A percentile compares a stretch with the other conserved stretches of the same genome.
phyloP scores from a whole-genome alignment of 257 asterid species.

The Oldenlandia corymbosa region DNA sequence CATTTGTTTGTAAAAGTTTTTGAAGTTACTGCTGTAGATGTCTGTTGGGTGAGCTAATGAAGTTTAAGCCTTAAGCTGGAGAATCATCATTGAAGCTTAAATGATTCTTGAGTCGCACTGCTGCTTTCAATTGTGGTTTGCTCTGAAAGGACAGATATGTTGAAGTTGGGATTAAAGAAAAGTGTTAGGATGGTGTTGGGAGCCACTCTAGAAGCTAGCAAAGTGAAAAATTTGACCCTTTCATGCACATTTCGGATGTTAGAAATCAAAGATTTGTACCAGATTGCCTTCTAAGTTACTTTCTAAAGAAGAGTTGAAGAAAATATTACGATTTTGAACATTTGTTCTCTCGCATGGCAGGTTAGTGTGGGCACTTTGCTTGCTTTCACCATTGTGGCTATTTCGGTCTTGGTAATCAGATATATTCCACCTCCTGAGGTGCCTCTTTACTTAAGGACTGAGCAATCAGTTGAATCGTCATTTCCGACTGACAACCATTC shows the following conservation, averaged over 20 bases:
- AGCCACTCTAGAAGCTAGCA: no score
- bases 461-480: constrained; percentile 12
- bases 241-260: not conserved
- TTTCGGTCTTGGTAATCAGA: constrained; percentile 35
- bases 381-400: constrained; percentile 32
- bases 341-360: constrained; percentile 23
- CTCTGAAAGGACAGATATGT: not conserved
- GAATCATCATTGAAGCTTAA: not conserved
- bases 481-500: constrained; percentile 1
- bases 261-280: not conserved
- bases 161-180: not conserved
- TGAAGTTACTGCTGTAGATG: no score
- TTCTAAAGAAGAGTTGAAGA: not conserved
- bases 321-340: no score
- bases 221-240: not conserved
- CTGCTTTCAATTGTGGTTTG: not conserved
- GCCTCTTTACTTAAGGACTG: constrained; percentile 9
- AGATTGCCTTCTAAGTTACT: not conserved
- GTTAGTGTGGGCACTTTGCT: constrained; percentile 44
- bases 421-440: constrained; percentile 30
- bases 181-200: no score
- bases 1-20: not conserved
- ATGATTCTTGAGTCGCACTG: not conserved
- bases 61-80: no score
- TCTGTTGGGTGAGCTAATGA: no score